A percentile compares a stretch with the other conserved stretches of the same genome.
Evolutionary conservation across 805 yeast species (phyloP).

Genomic region (Candida maltosa): DNA sequence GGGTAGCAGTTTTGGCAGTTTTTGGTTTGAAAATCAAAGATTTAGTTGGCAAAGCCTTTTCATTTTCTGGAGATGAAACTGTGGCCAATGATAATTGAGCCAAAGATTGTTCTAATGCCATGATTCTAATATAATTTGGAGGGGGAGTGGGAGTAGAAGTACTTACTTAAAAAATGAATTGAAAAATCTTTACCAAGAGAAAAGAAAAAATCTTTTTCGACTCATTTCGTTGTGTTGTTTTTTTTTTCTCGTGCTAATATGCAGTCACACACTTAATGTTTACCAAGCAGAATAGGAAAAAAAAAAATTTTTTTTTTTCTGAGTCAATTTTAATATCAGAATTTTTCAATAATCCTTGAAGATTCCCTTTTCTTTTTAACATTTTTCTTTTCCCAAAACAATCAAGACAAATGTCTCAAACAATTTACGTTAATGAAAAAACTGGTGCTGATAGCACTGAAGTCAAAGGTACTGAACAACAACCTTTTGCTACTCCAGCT

Average conservation of each 20-base stretch:
- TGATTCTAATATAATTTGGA: slow-evolving; percentile 13
- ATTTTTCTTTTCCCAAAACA: no score
- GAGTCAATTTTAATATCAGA: neutral
- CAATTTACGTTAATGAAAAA: slow-evolving; percentile 69
- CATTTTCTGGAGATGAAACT: slow-evolving; percentile 36
- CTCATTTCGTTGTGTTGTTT: no score
- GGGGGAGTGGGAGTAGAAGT: neutral
- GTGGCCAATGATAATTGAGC: slow-evolving; percentile 63
- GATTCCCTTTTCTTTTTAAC: no score
- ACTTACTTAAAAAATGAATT: no score
- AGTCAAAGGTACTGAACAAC: slow-evolving; percentile 58
- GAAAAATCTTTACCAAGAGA: no score
- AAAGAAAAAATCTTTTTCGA: no score
- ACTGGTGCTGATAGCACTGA: slow-evolving; percentile 63
- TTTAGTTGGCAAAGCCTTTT: slow-evolving; percentile 56
- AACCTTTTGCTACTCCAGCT: slow-evolving; percentile 81
- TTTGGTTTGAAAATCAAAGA: slow-evolving; percentile 87
- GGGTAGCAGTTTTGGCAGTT: slow-evolving; percentile 75
- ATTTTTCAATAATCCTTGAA: no score
- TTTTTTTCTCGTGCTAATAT: no score
- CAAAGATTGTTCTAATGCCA: slow-evolving; percentile 69
- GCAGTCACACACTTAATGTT: no score
- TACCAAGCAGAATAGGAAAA: no score
- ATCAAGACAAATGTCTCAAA: slow-evolving; percentile 25
- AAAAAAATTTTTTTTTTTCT: neutral